Conservation (phyloP, 176 grass and related monocot genomes). For the maize (Zea mays) region DNA sequence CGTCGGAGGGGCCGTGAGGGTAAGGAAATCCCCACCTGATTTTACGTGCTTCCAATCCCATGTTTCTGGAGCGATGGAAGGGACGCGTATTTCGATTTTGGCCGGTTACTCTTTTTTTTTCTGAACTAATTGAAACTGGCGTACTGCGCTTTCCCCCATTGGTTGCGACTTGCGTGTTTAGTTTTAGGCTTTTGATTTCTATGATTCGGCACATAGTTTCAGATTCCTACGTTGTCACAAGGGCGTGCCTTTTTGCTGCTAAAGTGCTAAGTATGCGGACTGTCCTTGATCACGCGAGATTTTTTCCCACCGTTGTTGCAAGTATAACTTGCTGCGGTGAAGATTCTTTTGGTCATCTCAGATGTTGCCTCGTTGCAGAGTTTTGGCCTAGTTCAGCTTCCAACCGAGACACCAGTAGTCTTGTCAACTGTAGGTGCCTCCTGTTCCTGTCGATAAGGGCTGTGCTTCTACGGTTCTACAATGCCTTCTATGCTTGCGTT, state of each 20-base stretch:
- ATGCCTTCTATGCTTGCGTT: not conserved
- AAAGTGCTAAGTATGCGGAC: not conserved
- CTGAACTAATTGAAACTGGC: not conserved
- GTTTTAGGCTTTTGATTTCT: not conserved
- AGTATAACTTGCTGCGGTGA: not conserved
- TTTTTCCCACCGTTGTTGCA: not conserved
- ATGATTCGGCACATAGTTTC: not conserved
- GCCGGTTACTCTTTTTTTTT: not conserved
- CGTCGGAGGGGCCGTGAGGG: conserved; percentile 39
- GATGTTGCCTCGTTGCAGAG: not conserved
- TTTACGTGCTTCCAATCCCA: not conserved
- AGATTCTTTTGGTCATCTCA: not conserved
- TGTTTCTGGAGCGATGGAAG: not conserved
- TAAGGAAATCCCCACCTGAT: not conserved
- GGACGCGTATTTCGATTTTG: not conserved
- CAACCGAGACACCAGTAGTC: not conserved
- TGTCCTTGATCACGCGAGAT: not conserved
- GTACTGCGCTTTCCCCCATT: not conserved
- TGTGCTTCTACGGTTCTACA: not conserved
- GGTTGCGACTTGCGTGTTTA: not conserved
- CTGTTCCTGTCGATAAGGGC: not conserved
- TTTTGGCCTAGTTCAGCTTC: not conserved
- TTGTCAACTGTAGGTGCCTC: not conserved
- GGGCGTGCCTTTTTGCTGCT: not conserved
- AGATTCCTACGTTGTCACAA: not conserved